Conservation (phyloP, 441 rosid genomes). For the Daphne laureola region DNA sequence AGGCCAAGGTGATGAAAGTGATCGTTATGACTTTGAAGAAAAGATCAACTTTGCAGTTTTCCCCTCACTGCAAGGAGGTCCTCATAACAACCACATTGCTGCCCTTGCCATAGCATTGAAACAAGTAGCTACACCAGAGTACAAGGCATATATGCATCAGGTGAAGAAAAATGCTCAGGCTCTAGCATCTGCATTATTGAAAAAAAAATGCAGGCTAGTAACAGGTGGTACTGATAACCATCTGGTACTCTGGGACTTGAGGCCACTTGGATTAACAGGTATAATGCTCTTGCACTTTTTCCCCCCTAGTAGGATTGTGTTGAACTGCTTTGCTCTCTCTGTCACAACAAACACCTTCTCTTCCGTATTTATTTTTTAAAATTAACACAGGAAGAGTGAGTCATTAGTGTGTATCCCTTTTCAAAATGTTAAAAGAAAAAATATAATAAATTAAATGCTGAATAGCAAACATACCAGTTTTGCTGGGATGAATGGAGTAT, state of each 20-base stretch:
- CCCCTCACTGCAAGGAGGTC: conserved; percentile 68
- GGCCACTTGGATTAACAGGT: conserved; percentile 58
- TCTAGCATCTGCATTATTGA: conserved; percentile 40
- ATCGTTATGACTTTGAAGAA: conserved; percentile 48
- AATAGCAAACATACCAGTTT: too few relatives aligned
- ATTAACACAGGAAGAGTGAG: too few relatives aligned
- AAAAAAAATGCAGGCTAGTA: conserved; percentile 46
- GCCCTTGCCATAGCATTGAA: conserved; percentile 66
- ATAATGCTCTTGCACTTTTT: neutral
- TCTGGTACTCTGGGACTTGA: conserved; percentile 60
- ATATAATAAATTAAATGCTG: too few relatives aligned
- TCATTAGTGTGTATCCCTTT: too few relatives aligned
- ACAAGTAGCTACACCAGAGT: conserved; percentile 57
- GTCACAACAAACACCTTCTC: too few relatives aligned
- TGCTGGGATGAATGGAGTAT: too few relatives aligned
- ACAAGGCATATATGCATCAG: conserved; percentile 49
- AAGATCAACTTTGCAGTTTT: conserved; percentile 59
- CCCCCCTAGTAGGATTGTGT: too few relatives aligned
- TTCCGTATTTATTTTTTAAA: too few relatives aligned
- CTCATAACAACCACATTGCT: conserved; percentile 69
- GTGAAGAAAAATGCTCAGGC: conserved; percentile 61
- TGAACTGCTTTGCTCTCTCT: neutral
- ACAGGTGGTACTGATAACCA: conserved; percentile 65
- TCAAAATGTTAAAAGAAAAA: too few relatives aligned
- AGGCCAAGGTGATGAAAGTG: conserved; percentile 33